These are phyloP conservation scores for Tetracladium marchalianum DNA, from an alignment of 495 filamentous ascomycete species.

Conservation along the genomic window DNA sequence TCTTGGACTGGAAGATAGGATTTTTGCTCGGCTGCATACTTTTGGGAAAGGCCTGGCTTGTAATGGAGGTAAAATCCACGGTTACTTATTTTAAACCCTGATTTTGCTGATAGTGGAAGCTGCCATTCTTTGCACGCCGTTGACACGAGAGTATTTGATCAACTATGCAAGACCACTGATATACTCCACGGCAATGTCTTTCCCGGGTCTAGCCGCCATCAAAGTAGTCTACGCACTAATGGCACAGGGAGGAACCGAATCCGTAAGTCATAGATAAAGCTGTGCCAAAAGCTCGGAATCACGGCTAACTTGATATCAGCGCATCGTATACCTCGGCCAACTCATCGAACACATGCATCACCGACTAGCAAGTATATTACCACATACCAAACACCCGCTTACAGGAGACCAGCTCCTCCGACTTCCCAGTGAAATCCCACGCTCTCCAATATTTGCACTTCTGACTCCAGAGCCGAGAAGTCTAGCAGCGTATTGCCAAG, in stretches of 20 bases:
- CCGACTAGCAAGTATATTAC: constrained; percentile 1
- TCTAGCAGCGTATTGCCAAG: constrained; percentile 42
- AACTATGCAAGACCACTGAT: constrained; percentile 40
- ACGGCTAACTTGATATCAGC: constrained; percentile 20
- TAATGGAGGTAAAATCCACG: constrained; percentile 40
- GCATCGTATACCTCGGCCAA: constrained; percentile 20
- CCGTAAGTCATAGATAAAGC: constrained; percentile 21
- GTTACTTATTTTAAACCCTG: background rate
- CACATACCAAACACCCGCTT: background rate
- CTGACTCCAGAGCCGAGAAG: constrained; percentile 33
- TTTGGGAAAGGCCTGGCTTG: constrained; percentile 54
- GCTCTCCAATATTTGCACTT: constrained; percentile 32
- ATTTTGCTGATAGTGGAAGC: constrained; percentile 5
- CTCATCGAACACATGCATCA: constrained; percentile 19
- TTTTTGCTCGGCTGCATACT: constrained; percentile 47
- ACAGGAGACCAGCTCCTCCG: constrained; percentile 8
- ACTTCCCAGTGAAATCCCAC: constrained; percentile 16
- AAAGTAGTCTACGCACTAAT: constrained; percentile 36
- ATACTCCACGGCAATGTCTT: constrained; percentile 38
- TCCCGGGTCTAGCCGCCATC: constrained; percentile 38
- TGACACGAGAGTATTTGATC: constrained; percentile 14
- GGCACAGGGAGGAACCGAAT: constrained; percentile 28
- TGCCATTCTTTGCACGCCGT: constrained; percentile 29
- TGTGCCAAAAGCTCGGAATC: background rate
- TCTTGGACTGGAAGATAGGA: constrained; percentile 44